A percentile compares a stretch with the other conserved stretches of the same genome.
Conservation (phyloP, 1,139 yeast genomes). For the Kodamaea plutei region DNA sequence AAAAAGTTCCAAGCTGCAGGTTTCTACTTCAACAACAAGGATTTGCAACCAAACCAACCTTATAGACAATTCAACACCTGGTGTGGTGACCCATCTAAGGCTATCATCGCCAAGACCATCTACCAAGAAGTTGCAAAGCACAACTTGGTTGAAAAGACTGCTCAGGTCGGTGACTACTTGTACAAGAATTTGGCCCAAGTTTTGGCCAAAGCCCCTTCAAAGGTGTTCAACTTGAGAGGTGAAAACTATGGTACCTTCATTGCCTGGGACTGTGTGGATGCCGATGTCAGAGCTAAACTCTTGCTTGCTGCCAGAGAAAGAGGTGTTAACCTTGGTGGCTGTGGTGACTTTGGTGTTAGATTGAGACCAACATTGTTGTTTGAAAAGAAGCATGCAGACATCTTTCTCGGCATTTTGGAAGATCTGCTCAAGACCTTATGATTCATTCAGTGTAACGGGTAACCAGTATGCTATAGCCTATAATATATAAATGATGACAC, state of each 20-base stretch:
- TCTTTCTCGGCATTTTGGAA: conserved; percentile 47
- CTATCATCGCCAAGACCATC: conserved; percentile 60
- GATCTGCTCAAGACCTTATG: conserved; percentile 17
- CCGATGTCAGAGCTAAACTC: conserved; percentile 48
- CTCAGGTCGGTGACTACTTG: conserved; percentile 58
- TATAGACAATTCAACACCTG: conserved; percentile 80
- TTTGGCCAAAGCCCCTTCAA: conserved; percentile 40
- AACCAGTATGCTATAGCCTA: no score
- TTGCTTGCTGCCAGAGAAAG: conserved; percentile 45
- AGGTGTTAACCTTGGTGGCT: conserved; percentile 73
- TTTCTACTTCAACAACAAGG: conserved; percentile 63
- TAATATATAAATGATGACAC: no score
- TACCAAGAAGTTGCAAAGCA: conserved; percentile 53
- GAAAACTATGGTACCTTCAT: conserved; percentile 65
- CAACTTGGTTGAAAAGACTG: conserved; percentile 48
- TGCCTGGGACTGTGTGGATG: conserved; percentile 62
- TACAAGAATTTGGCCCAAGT: conserved; percentile 43
- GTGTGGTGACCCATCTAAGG: conserved; percentile 79
- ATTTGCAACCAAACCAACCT: conserved; percentile 57
- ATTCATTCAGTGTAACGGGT: no score
- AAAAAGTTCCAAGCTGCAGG: conserved; percentile 81
- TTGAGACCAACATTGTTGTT: conserved; percentile 69
- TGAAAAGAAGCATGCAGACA: conserved; percentile 63
- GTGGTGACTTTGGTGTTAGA: conserved; percentile 62
- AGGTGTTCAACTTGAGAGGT: conserved; percentile 57